A percentile compares a stretch with the other conserved stretches of the same genome.
Evolutionary conservation across 139 green algal species (phyloP).

Genomic region (Dunaliella sp.): DNA sequence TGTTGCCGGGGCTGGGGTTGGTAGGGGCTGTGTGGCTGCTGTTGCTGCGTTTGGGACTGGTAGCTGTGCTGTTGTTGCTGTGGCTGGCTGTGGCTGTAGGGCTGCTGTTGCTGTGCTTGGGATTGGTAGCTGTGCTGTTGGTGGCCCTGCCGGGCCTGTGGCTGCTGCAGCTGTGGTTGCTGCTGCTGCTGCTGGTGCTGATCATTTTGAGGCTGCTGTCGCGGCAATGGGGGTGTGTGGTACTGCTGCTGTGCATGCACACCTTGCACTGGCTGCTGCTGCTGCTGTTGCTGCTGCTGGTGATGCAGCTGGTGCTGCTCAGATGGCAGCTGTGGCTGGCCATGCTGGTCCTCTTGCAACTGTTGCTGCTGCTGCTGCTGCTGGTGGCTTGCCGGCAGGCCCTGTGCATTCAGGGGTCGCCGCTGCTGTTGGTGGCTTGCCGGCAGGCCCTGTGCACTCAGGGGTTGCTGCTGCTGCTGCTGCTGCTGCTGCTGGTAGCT

Average conservation of each 20-base stretch:
- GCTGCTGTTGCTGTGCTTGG: not conserved
- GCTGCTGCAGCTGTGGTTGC: not conserved
- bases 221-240: no score
- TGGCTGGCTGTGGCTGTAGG: not conserved
- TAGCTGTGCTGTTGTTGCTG: not conserved
- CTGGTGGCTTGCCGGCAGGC: not conserved
- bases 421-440: not conserved
- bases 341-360: not conserved
- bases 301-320: not conserved
- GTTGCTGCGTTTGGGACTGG: not conserved
- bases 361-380: not conserved
- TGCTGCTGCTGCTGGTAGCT: not conserved
- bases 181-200: not conserved
- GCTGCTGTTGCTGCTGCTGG: not conserved
- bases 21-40: not conserved
- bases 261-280: not conserved
- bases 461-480: not conserved
- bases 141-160: not conserved
- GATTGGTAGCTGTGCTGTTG: no score
- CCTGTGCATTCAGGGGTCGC: not conserved
- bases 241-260: not conserved
- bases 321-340: not conserved
- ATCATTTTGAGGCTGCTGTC: not conserved
- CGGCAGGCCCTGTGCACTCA: not conserved
- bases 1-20: not conserved